Conservation (phyloP, 176 grass and related monocot genomes). For the Oropetium thomaeum region DNA sequence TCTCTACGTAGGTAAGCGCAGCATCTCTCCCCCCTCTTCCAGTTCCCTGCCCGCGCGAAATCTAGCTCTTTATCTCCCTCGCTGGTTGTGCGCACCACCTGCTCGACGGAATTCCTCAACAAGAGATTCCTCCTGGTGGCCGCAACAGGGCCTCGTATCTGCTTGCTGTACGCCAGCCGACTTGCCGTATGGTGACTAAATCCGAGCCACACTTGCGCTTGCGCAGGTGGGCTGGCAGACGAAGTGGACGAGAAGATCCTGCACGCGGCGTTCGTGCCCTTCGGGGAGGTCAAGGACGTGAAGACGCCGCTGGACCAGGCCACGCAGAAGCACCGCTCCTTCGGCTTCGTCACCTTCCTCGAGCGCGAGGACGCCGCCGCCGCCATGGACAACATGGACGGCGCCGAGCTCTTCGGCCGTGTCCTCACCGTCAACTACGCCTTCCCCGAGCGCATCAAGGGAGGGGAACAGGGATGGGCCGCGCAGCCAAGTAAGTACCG, state of each 20-base stretch:
- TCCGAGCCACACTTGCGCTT: neutral
- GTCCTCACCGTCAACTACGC: slow-evolving; percentile 97
- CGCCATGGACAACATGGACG: slow-evolving; percentile 99
- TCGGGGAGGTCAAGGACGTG: slow-evolving; percentile 97
- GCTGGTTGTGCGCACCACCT: neutral
- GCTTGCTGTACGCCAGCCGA: neutral
- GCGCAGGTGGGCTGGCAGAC: slow-evolving; percentile 79
- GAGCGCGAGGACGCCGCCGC: slow-evolving; percentile 94
- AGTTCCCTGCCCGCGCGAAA: no score
- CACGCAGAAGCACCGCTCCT: slow-evolving; percentile 97
- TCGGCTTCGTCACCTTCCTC: slow-evolving; percentile 97
- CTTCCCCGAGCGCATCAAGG: slow-evolving; percentile 97
- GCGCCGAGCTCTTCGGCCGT: slow-evolving; percentile 84
- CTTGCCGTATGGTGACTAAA: neutral
- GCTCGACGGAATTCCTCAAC: slow-evolving; percentile 53
- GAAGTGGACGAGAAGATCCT: slow-evolving; percentile 96
- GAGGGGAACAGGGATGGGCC: slow-evolving; percentile 96
- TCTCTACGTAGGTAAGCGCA: slow-evolving; percentile 78
- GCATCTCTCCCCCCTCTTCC: neutral
- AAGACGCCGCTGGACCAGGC: slow-evolving; percentile 97
- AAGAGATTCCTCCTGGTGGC: neutral
- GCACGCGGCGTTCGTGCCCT: slow-evolving; percentile 94
- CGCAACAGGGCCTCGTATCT: neutral
- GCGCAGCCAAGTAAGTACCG: slow-evolving; percentile 71
- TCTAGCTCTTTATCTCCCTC: no score